Evolutionary conservation across 306 rosid genomes (phyloP), one percentile per base, ranked within the genome.

Genomic region (Urtica urens): DNA sequence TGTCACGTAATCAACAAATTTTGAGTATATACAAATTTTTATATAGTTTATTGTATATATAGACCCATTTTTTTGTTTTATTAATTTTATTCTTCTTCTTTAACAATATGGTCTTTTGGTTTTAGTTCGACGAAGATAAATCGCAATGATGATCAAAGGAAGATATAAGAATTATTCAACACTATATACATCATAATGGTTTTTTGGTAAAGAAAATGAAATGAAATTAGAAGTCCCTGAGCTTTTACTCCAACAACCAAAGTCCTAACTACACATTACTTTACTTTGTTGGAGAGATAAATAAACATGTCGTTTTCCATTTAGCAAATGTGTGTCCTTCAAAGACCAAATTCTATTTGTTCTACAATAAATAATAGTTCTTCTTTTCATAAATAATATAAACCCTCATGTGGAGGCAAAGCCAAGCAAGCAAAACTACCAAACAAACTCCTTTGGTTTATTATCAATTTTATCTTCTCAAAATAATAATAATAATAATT

Each of bases 401-500:
- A 76, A 52, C 58, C 73, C 64, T 85, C 81, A 60, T 77, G 76
- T 75, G 85, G 70, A 72, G 85, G 96, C 96, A 85, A 85, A 79
- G 82, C 74, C 82, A 81, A 84, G 80, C 76, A 66, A 67, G 37
- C 72, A 60, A 68, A n/a, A n/a, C 52, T 83, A 79, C 90, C 83
- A 69, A 75, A 74, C 80, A 65, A 57, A 57, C 27, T 41, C 56
- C 29, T 34, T 44, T 43, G 10, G 21, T 22, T 1, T 11, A 9
- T 44, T 9, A 8, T 2, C 10, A 34, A 46, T 35, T 49, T 16
- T 23, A 51, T 37, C 57, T 18, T 15, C 18, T 39, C 23, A 30
- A 29, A 25, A 24, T 23, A 25, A 30, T 24, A 20, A 11, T 39
- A 25, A 24, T 23, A 25, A 30, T 24, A 20, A 11, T 24, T 17